Evolutionary conservation across 2,329 filamentous ascomycete species (phyloP), one percentile per base, ranked within the genome.

Genomic region (Coniochaeta sp.): DNA sequence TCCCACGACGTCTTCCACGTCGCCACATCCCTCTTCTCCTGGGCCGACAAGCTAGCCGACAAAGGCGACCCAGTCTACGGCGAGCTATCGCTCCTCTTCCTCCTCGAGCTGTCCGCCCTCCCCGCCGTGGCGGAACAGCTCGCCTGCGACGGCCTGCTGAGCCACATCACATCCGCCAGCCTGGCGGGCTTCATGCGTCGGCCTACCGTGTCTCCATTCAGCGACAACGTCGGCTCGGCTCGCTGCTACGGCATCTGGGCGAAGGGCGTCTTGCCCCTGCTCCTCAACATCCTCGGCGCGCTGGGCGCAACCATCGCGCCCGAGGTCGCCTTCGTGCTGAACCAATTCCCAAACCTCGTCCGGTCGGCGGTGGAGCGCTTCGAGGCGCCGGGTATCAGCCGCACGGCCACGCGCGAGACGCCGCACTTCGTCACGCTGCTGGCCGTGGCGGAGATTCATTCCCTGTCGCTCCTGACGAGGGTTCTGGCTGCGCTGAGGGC

Each of bases 171-270:
- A 22, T 89, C 89, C 1, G 90, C 92, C 58, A 93, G 89, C 63
- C 77, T 98, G 22, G 89, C 89, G 9, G 86, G 87, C 60, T 88
- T 89, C 71, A 88, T 96, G 72, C 87, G 90, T 11, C 86, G 88
- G 56, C 73, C 79, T 7, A 82, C 82, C 56, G 88, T 92, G 61
- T 89, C 89, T 2, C 92, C 93, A 0, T 92, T 96, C 64, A 89
- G 95, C 52, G 83, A 90, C 6, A 84, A 84, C 16, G 79, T 85
- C 3, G 81, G 88, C 1, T 76, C 83, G 0, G 84, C 86, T 63
- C 86, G 93, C 28, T 86, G 96, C 69, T 96, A 96, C 76, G 83
- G 84, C 58, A 93, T 98, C 68, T 99, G 95, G 95, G 86, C 87
- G 22, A 89, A 90, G 65, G 95, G 91, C 1, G 83, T 98, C 61